Conservation (phyloP, 2,329 filamentous ascomycete genomes). For the Coniella vitis region DNA sequence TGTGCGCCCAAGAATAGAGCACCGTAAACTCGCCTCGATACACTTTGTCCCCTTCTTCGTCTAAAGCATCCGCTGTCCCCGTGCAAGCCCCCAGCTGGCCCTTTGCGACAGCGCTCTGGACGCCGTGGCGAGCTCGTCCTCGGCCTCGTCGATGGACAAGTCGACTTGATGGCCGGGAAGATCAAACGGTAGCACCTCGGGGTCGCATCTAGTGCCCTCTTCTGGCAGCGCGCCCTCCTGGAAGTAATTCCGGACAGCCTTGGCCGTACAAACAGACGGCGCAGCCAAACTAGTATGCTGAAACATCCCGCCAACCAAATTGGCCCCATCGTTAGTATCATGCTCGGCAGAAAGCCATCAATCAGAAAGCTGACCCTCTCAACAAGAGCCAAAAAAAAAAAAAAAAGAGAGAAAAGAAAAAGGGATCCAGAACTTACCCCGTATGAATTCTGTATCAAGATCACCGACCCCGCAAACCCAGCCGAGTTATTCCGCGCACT, state of each 20-base stretch:
- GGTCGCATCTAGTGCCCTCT: slow-evolving; percentile 37
- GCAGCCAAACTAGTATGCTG: slow-evolving; percentile 45
- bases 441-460: slow-evolving; percentile 43
- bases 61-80: background rate
- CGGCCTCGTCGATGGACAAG: background rate
- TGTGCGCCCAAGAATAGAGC: too few relatives aligned
- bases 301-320: too few relatives aligned
- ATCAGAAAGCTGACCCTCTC: too few relatives aligned
- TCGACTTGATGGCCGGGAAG: slow-evolving; percentile 2
- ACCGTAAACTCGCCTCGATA: too few relatives aligned
- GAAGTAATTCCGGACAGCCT: slow-evolving; percentile 37
- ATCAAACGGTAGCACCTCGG: slow-evolving; percentile 37
- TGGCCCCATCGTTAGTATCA: too few relatives aligned
- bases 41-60: too few relatives aligned
- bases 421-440: slow-evolving; percentile 32
- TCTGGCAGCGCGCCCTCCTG: slow-evolving; percentile 38
- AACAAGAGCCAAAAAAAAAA: too few relatives aligned
- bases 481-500: slow-evolving; percentile 36
- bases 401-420: too few relatives aligned
- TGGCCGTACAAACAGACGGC: slow-evolving; percentile 37
- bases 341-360: too few relatives aligned
- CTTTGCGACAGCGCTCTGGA: slow-evolving; percentile 11
- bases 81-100: slow-evolving; percentile 5
- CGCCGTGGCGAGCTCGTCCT: slow-evolving; percentile 9
- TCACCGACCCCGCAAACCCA: slow-evolving; percentile 36